A percentile compares a stretch with the other conserved stretches of the same genome.
These are phyloP conservation scores for Syzygium oleosum DNA, from an alignment of 345 rosid species.

Conservation along the genomic window DNA sequence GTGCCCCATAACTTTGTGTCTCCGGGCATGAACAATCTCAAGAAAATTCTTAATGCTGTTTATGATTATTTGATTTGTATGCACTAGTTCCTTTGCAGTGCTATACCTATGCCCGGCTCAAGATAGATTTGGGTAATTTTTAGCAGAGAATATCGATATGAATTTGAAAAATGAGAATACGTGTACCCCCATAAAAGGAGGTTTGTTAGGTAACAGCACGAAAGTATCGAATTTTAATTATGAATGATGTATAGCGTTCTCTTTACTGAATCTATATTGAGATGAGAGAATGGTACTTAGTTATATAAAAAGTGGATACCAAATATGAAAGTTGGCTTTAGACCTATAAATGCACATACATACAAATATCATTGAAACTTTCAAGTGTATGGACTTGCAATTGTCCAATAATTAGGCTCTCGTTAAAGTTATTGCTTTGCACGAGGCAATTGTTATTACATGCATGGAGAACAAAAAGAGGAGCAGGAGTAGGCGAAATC, in stretches of 20 bases:
- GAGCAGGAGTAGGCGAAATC: background rate
- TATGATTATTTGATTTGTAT: background rate
- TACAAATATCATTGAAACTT: background rate
- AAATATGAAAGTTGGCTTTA: background rate
- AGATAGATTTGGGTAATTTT: background rate
- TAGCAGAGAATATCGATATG: background rate
- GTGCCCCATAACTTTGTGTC: background rate
- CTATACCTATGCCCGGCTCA: background rate
- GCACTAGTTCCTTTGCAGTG: background rate
- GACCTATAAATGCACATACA: background rate
- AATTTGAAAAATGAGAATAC: background rate
- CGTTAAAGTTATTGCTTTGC: background rate
- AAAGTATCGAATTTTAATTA: background rate
- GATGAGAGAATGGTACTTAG: background rate
- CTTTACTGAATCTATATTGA: background rate
- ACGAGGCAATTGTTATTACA: background rate
- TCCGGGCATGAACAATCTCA: background rate
- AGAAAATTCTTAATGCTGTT: background rate
- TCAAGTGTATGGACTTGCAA: too few species aligned
- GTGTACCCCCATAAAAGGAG: background rate
- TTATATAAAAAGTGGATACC: background rate
- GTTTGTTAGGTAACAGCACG: background rate
- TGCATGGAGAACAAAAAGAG: background rate
- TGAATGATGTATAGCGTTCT: background rate
- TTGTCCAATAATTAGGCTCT: too few species aligned